Evolutionary conservation across 2,329 filamentous ascomycete genomes (phyloP).

Genomic region (Trichoderma lentiforme): DNA sequence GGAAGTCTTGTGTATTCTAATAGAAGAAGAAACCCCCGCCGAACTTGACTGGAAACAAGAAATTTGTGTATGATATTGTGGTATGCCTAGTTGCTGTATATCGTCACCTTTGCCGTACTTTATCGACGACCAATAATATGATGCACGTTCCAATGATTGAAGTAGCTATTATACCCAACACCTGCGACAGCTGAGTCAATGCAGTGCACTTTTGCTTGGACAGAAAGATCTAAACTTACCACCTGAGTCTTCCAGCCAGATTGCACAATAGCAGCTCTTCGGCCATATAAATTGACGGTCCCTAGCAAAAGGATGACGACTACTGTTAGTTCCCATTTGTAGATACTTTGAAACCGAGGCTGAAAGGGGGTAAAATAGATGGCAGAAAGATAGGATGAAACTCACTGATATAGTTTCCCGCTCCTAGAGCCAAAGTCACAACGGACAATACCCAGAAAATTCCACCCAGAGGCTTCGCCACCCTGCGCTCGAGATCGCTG

Average conservation of each 20-base stretch:
- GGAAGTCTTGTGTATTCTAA: background rate
- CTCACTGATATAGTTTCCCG: conserved; percentile 82
- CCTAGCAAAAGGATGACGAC: conserved; percentile 35
- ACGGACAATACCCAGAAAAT: conserved; percentile 84
- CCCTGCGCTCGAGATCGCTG: conserved; percentile 64
- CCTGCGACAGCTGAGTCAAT: conserved; percentile 37
- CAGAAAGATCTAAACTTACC: conserved; percentile 45
- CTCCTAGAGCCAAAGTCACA: conserved; percentile 70
- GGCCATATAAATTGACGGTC: conserved; percentile 75
- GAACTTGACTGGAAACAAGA: background rate
- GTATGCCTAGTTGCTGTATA: background rate
- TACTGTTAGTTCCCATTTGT: background rate
- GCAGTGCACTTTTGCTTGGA: background rate
- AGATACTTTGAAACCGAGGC: background rate
- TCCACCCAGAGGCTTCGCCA: conserved; percentile 80
- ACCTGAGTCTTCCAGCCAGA: conserved; percentile 89
- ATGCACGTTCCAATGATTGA: conserved; percentile 65
- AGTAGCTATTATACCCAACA: conserved; percentile 59
- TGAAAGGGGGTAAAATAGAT: background rate
- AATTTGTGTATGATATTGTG: background rate
- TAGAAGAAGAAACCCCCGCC: too few relatives aligned
- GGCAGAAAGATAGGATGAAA: background rate
- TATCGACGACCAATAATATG: conserved; percentile 55
- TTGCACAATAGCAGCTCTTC: conserved; percentile 79
- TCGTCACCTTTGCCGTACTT: conserved; percentile 22